These are phyloP conservation scores for Ogataea polymorpha DNA, from an alignment of 805 yeast genomes.

Conservation along the genomic window DNA sequence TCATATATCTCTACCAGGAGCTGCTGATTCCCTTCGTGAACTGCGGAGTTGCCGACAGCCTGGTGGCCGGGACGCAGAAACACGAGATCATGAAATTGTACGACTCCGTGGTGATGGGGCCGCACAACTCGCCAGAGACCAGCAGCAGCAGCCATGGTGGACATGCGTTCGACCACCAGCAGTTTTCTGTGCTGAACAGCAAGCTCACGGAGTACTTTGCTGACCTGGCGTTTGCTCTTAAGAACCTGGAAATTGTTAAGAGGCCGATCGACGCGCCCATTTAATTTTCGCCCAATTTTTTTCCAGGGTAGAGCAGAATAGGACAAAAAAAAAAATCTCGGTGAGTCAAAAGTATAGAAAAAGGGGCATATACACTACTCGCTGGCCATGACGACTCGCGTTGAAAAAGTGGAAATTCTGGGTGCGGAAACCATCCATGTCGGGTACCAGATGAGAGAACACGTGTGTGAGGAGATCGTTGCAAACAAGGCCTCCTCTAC, in stretches of 20 bases:
- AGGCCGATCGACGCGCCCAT: slow-evolving; percentile 7
- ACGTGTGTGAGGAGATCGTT: slow-evolving; percentile 68
- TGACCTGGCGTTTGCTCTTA: slow-evolving; percentile 11
- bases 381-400: slow-evolving; percentile 15
- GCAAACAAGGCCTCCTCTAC: slow-evolving; percentile 73
- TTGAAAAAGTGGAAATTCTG: slow-evolving; percentile 66
- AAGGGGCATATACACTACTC: background rate
- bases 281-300: background rate
- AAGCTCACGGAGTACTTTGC: slow-evolving; percentile 10
- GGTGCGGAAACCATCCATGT: slow-evolving; percentile 85
- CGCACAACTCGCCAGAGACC: background rate
- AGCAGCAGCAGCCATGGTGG: background rate
- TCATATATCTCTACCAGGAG: slow-evolving; percentile 13
- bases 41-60: slow-evolving; percentile 6
- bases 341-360: slow-evolving; percentile 6
- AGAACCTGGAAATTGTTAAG: background rate
- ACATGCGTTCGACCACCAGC: background rate
- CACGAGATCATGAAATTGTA: slow-evolving; percentile 6
- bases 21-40: slow-evolving; percentile 16
- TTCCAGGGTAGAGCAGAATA: slow-evolving; percentile 6
- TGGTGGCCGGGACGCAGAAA: background rate
- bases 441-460: slow-evolving; percentile 76
- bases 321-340: slow-evolving; percentile 1
- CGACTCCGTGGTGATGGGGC: slow-evolving; percentile 1
- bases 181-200: slow-evolving; percentile 2